These are phyloP conservation scores for Fusarium proliferatum DNA, from an alignment of 2,329 filamentous ascomycete species.

Conservation along the genomic window DNA sequence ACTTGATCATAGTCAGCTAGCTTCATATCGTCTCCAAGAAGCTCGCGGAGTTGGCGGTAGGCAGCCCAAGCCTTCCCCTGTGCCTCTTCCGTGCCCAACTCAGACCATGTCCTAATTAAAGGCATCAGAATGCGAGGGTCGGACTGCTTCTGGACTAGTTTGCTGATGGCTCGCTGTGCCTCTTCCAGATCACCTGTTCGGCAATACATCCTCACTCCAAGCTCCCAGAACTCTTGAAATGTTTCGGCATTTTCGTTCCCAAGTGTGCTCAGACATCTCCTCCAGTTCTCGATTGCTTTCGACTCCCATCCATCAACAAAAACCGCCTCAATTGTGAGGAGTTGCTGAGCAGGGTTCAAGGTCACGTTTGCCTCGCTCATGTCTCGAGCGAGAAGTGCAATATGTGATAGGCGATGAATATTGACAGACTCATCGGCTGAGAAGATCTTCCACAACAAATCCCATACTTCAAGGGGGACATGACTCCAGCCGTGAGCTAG, in stretches of 20 bases:
- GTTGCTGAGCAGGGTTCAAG: conserved; percentile 67
- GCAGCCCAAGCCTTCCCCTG: conserved; percentile 72
- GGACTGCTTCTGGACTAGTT: conserved; percentile 61
- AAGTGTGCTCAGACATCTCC: conserved; percentile 64
- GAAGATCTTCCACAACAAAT: conserved; percentile 73
- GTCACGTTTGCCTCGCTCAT: conserved; percentile 68
- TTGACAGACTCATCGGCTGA: conserved; percentile 63
- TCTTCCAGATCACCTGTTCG: conserved; percentile 67
- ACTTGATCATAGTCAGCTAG: conserved; percentile 82
- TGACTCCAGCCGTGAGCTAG: conserved; percentile 61
- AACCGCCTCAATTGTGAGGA: conserved; percentile 76
- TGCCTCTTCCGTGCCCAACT: conserved; percentile 57
- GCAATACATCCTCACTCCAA: conserved; percentile 74
- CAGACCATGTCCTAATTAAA: conserved; percentile 75
- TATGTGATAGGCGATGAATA: conserved; percentile 67
- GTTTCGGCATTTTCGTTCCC: conserved; percentile 58
- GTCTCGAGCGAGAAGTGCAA: conserved; percentile 72
- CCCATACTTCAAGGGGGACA: conserved; percentile 71
- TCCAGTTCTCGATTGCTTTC: conserved; percentile 73
- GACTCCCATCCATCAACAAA: conserved; percentile 70
- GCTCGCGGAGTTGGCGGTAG: conserved; percentile 72
- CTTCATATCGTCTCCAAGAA: conserved; percentile 69
- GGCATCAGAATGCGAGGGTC: conserved; percentile 71
- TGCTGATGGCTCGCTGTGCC: conserved; percentile 66
- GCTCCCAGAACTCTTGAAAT: conserved; percentile 68